A percentile compares a stretch with the other conserved stretches of the same genome.
phyloP scores from a whole-genome alignment of 768 basidiomycete genomes.

The Lentinula boryana region DNA sequence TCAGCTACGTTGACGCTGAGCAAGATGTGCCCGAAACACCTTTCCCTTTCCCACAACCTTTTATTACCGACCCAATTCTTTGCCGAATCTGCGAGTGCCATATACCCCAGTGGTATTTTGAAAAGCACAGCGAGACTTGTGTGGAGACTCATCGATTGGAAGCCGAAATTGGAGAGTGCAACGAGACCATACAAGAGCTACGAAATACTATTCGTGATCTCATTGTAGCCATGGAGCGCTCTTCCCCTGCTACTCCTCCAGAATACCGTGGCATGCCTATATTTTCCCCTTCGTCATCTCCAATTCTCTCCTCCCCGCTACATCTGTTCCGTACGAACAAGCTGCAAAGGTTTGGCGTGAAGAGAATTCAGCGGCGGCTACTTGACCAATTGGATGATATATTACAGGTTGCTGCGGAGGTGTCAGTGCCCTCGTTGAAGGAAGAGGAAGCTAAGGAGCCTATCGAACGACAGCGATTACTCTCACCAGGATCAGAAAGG shows the following conservation, averaged over 20 bases:
- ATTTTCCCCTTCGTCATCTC: constrained; percentile 66
- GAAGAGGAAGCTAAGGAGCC: constrained; percentile 91
- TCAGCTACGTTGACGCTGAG: constrained; percentile 26
- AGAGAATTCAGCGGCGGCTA: constrained; percentile 74
- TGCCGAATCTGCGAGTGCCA: constrained; percentile 98
- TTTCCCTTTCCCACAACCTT: constrained; percentile 71
- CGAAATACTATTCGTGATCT: constrained; percentile 83
- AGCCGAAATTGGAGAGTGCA: constrained; percentile 89
- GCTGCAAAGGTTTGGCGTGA: constrained; percentile 75
- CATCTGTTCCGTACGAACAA: constrained; percentile 73
- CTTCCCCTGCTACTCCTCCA: constrained; percentile 57
- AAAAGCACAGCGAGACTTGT: constrained; percentile 99
- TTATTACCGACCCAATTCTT: constrained; percentile 78
- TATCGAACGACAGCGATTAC: constrained; percentile 85
- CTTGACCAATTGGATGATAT: constrained; percentile 87
- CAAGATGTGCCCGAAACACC: constrained; percentile 50
- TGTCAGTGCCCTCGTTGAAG: constrained; percentile 82
- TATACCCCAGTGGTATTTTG: constrained; percentile 99
- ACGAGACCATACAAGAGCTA: constrained; percentile 87
- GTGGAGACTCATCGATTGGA: constrained; percentile 94
- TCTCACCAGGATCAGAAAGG: constrained; percentile 85
- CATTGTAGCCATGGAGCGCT: constrained; percentile 60
- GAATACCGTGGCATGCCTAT: constrained; percentile 90
- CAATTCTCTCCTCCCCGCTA: constrained; percentile 67
- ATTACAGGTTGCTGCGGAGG: constrained; percentile 69